Base-by-base conservation (phyloP, 2,329 filamentous ascomycete species). In the Helotiales sp. region DNA sequence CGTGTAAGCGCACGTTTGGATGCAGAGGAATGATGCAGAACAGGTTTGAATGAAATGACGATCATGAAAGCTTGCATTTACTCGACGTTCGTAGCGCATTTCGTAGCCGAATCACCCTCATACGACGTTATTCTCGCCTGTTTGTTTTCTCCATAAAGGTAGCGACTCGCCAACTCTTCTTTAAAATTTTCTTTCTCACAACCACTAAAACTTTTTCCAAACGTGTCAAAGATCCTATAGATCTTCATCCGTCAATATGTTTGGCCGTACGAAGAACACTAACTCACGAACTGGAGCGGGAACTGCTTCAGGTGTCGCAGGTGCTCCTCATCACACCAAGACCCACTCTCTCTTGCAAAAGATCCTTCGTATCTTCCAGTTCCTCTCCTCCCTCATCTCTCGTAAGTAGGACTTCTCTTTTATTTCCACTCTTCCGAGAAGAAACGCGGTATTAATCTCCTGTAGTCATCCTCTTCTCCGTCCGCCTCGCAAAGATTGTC, bases 371-470 rank as follows among this genome's bases (percentile, higher is more conserved):
- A 6, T 19, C 36, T 17, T 40, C 36, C 36, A 40, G 10, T 19
- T 40, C 36, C 36, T 40, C 36, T 40, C 36, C 36, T 15, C 36
- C 31, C 4, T 15, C 31, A 34, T 15, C 10, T 34, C 31, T 13
- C 31, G n/a, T n/a, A n/a, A n/a, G n/a, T n/a, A n/a, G n/a, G n/a
- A n/a, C n/a, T n/a, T n/a, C 6, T 34, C 30, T 36, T 77, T n/a
- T 76, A 78, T 61, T 75, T 79, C 63, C 61, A 77, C 48, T 77
- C 75, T n/a, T 64, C 76, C 8, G n/a, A n/a, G n/a, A n/a, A n/a
- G n/a, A n/a, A n/a, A n/a, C n/a, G n/a, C n/a, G n/a, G n/a, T n/a
- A n/a, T 60, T 73, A 54, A 69, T 75, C 59, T 77, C 76, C 3
- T 71, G n/a, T n/a, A n/a, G n/a, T 79, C 25, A 73, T 72, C 40